Base-by-base conservation (phyloP, 2,329 filamentous ascomycete species). In the Fusarium sp. region DNA sequence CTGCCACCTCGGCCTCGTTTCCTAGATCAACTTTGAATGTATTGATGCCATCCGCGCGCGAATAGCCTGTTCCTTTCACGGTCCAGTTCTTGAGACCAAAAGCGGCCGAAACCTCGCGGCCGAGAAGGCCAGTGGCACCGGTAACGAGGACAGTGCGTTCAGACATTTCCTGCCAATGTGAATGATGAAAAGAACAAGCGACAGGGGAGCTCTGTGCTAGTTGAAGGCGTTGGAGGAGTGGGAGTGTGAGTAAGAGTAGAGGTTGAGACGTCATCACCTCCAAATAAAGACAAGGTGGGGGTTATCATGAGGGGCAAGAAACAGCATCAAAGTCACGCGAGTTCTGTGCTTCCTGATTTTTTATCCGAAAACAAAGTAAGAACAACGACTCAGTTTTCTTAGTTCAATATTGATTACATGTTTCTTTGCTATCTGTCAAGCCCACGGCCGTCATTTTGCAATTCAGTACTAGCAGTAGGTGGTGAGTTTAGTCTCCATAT, bases 81-180 rank as follows among this genome's bases (percentile, higher is more conserved):
- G 82, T 81, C 87, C 93, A 97, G 36, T 69, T 69, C 20, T 69
- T 69, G 56, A 84, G 79, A 53, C 89, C 82, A 76, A 97, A 97
- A 14, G 86, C 87, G 63, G 85, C 87, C 54, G 90, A 83, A 12
- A 97, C 91, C 77, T 96, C 89, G 42, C 93, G 88, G 47, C 94
- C 94, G 3, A 97, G 85, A 12, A 97, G 85, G 54, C 94, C 94
- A 20, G 91, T 95, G 36, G 93, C 93, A 57, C 94, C 94, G 8
- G 94, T 97, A 55, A 97, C 82, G 24, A 97, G 83, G 11, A 87
- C 93, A 24, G 85, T 89, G 15, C 71, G 71, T 30, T 68, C 60
- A 47, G 62, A 6, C 66, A 68, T 68, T 44, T n/a, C 11, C 28
- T 14, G 19, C 32, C 9, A 6, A 20, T 28, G 15, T 48, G 15